A percentile compares a stretch with the other conserved stretches of the same genome.
Evolutionary conservation across 768 basidiomycete species (phyloP).

Genomic region (Sistotremastrum niveocremeum): DNA sequence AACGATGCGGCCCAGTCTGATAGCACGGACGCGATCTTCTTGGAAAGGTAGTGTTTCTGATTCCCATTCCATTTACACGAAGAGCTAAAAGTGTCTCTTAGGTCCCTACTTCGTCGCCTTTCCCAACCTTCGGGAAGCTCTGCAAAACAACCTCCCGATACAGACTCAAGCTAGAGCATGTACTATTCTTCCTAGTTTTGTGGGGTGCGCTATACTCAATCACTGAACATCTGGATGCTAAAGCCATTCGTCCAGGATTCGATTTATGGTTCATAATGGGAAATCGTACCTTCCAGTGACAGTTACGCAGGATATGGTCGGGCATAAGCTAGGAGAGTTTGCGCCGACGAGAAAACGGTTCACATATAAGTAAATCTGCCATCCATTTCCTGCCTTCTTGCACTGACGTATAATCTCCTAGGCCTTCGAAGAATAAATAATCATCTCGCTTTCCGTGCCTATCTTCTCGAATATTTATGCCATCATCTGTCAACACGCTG

Average conservation of each 20-base stretch:
- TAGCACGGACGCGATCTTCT: too few relatives aligned
- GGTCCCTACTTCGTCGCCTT: constrained; percentile 94
- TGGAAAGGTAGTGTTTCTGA: too few relatives aligned
- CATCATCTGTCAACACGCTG: neutral
- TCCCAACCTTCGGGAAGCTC: constrained; percentile 70
- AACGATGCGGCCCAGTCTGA: too few relatives aligned
- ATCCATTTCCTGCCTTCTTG: neutral
- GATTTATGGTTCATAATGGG: constrained; percentile 91
- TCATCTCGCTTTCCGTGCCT: neutral
- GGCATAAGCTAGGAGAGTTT: constrained; percentile 96
- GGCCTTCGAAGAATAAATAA: constrained; percentile 6
- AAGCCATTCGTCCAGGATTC: constrained; percentile 34
- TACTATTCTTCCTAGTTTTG: constrained; percentile 90
- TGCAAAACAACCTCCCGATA: constrained; percentile 73
- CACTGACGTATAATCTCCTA: neutral
- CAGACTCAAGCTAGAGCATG: constrained; percentile 79
- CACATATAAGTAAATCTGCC: constrained; percentile 58
- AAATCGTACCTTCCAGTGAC: constrained; percentile 76
- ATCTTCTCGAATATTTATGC: neutral
- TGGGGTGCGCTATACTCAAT: constrained; percentile 49
- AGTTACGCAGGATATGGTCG: constrained; percentile 96
- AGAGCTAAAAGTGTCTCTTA: constrained; percentile 15
- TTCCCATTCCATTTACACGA: too few relatives aligned
- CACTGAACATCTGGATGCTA: neutral
- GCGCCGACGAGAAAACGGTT: constrained; percentile 81